phyloP scores from a whole-genome alignment of 345 rosid genomes.

The Hypericum perforatum region DNA sequence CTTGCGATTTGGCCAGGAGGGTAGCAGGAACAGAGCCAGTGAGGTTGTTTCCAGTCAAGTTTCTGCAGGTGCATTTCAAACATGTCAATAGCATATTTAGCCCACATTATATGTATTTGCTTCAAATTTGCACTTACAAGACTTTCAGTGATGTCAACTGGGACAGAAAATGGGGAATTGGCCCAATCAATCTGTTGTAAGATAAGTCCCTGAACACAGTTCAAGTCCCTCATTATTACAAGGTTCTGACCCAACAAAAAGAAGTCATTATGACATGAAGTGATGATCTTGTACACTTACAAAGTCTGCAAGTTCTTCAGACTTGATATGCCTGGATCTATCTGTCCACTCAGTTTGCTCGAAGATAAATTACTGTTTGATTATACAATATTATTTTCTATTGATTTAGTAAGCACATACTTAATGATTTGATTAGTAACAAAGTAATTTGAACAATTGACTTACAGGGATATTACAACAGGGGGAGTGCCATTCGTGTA shows the following conservation, averaged over 20 bases:
- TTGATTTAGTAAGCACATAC: no score
- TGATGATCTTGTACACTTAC: background rate
- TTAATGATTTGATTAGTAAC: no score
- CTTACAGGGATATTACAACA: no score
- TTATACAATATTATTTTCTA: no score
- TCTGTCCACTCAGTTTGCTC: constrained; percentile 17
- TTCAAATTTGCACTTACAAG: constrained; percentile 13
- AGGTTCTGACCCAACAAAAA: no score
- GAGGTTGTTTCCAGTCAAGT: constrained; percentile 13
- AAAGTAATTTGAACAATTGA: no score
- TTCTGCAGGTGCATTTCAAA: constrained; percentile 1
- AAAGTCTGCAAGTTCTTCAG: constrained; percentile 14
- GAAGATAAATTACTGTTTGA: constrained; percentile 17
- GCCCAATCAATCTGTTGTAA: constrained; percentile 18
- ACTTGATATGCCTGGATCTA: constrained; percentile 16
- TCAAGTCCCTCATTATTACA: no score
- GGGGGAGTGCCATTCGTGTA: no score
- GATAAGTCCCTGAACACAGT: constrained; percentile 17
- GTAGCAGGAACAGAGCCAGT: constrained; percentile 15
- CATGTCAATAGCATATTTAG: no score
- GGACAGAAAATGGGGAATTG: constrained; percentile 20
- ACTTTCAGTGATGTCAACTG: constrained; percentile 12
- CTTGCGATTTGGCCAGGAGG: constrained; percentile 11
- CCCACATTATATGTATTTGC: background rate
- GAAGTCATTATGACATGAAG: background rate